Evolutionary conservation across 2,329 filamentous ascomycete species (phyloP).

Genomic region (Capronia coronata): DNA sequence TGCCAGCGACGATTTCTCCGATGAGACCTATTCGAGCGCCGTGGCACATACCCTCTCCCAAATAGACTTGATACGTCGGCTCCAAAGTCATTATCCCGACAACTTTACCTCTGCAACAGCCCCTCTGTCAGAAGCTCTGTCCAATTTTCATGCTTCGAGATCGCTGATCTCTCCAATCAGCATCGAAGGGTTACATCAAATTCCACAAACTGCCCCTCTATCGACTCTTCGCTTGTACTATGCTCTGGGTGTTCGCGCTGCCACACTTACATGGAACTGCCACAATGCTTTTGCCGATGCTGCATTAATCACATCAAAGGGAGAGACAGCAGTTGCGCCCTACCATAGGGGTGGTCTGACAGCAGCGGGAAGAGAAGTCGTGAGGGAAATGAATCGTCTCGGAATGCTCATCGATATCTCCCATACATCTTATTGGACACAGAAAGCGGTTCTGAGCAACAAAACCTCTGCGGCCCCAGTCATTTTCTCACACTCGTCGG

Average conservation of each 20-base stretch:
- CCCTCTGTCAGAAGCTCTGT: conserved; percentile 50
- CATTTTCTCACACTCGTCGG: conserved; percentile 85
- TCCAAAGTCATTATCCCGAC: conserved; percentile 58
- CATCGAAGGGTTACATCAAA: conserved; percentile 86
- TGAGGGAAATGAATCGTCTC: conserved; percentile 87
- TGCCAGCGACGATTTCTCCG: conserved; percentile 42
- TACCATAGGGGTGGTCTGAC: conserved; percentile 59
- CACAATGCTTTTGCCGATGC: conserved; percentile 86
- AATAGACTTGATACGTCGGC: conserved; percentile 64
- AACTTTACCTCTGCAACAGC: conserved; percentile 56
- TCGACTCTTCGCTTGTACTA: conserved; percentile 70
- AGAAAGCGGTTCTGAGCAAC: conserved; percentile 66
- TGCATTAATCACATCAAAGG: conserved; percentile 50
- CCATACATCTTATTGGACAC: conserved; percentile 72
- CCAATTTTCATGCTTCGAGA: conserved; percentile 52
- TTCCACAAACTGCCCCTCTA: conserved; percentile 66
- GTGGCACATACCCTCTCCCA: conserved; percentile 65
- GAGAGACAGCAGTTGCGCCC: conserved; percentile 35
- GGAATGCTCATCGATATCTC: conserved; percentile 91
- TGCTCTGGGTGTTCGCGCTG: conserved; percentile 74
- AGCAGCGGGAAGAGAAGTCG: conserved; percentile 57
- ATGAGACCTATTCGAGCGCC: conserved; percentile 37
- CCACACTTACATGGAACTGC: conserved; percentile 87
- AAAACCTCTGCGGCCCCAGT: conserved; percentile 56
- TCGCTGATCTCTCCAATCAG: conserved; percentile 71